Evolutionary conservation across 768 basidiomycete genomes (phyloP).

Genomic region (Suillus hirtellus): DNA sequence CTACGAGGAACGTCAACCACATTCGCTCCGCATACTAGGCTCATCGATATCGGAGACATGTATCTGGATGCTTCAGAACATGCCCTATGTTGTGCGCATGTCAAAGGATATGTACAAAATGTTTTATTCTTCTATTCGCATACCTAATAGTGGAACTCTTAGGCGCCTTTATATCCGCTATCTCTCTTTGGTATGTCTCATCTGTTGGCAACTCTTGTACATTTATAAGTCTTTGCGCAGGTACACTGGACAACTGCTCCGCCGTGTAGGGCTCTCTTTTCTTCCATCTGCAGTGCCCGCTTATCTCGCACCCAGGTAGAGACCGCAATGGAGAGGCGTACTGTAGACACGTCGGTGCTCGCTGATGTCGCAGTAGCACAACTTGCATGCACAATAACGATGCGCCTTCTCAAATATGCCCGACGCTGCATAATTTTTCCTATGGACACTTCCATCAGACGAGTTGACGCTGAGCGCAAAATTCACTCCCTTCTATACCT

Average conservation of each 20-base stretch:
- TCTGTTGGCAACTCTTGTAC: not conserved
- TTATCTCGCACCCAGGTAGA: too few relatives aligned
- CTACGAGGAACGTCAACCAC: constrained; percentile 52
- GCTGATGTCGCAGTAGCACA: constrained; percentile 15
- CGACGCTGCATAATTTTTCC: constrained; percentile 45
- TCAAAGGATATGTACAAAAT: constrained; percentile 54
- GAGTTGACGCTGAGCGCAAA: constrained; percentile 59
- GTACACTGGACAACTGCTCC: too few relatives aligned
- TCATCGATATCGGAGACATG: constrained; percentile 47
- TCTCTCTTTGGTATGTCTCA: constrained; percentile 54
- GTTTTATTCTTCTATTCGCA: too few relatives aligned
- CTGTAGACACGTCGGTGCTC: too few relatives aligned
- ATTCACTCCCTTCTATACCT: constrained; percentile 68
- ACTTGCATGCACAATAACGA: constrained; percentile 48
- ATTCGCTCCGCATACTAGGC: constrained; percentile 35
- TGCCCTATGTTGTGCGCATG: constrained; percentile 70
- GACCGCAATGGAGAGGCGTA: too few relatives aligned
- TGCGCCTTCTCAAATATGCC: constrained; percentile 44
- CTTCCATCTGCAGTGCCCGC: too few relatives aligned
- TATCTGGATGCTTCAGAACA: constrained; percentile 44
- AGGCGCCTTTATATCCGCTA: constrained; percentile 55
- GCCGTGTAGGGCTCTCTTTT: too few relatives aligned
- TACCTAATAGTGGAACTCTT: too few relatives aligned
- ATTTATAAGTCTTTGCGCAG: too few relatives aligned
- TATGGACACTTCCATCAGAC: constrained; percentile 58